Evolutionary conservation across 2,329 filamentous ascomycete species (phyloP).

Genomic region (Arthrobotrys sphaeroides): DNA sequence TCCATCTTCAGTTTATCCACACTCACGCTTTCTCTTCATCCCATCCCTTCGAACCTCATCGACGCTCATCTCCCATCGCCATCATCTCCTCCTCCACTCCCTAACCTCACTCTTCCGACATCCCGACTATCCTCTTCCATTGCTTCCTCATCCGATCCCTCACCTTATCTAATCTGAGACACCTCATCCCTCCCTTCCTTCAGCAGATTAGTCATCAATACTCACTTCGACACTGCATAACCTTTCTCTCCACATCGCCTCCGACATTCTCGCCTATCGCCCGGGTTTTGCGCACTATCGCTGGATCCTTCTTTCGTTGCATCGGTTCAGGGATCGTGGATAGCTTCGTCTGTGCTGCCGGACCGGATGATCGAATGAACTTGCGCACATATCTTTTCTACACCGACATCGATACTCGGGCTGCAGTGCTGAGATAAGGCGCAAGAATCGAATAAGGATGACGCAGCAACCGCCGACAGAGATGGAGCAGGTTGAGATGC

Average conservation of each 20-base stretch:
- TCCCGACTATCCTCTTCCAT: not conserved
- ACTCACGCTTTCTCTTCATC: no score
- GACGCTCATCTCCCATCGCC: not conserved
- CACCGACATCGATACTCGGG: conserved; percentile 6
- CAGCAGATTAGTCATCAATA: conserved; percentile 9
- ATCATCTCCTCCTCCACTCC: not conserved
- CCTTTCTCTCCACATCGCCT: not conserved
- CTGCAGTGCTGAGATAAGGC: conserved; percentile 25
- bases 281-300: not conserved
- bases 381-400: not conserved
- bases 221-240: no score
- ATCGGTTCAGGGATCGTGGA: not conserved
- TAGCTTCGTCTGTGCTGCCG: not conserved
- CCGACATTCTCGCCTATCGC: conserved; percentile 6
- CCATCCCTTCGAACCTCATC: conserved; percentile 11
- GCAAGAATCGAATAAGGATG: conserved; percentile 18
- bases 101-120: not conserved
- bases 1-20: not conserved
- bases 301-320: not conserved
- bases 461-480: conserved; percentile 45
- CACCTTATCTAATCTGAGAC: conserved; percentile 9
- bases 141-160: not conserved
- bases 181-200: conserved; percentile 1
- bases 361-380: conserved; percentile 39
- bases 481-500: conserved; percentile 15